Evolutionary conservation across 2,329 filamentous ascomycete species (phyloP), one percentile per base, ranked within the genome.

Genomic region (Proliferodiscus dingleyae): DNA sequence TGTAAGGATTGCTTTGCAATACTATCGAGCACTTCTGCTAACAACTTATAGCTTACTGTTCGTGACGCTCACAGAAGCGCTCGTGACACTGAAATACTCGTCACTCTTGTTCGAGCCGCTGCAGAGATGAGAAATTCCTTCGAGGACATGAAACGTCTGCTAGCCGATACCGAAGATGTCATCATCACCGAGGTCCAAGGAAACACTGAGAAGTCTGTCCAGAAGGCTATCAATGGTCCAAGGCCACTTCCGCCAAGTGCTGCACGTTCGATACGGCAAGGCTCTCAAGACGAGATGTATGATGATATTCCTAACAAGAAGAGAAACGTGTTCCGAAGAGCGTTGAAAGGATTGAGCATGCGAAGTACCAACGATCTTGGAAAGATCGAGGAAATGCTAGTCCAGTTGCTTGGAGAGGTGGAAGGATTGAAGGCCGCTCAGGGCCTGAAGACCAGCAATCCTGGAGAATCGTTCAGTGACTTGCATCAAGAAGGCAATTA

Each of bases 71-170:
- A 97, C 68, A 84, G 93, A 49, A 97, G 93, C 67, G 93, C 93
- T 37, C 81, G 93, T 36, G 93, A 98, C 60, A 97, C 93, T 0
- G 93, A 98, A 67, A 96, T 98, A 45, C 73, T 98, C 15, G 88
- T 96, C 37, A 91, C 93, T 0, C 79, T 98, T 24, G 93, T 98
- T 50, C 85, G 91, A 49, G 90, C 89, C 44, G 91, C 93, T 3
- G 85, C 93, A 10, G 93, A 98, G 68, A 97, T 97, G 90, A 88
- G 91, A 53, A 94, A 87, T 57, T 94, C 89, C 1, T 95, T 97
- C 62, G 88, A 95, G 55, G 90, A 95, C 59, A 87, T 98, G 76
- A 96, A 93, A 72, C 86, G 84, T 53, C 85, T 95, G 61, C 85
- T 98, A 50, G 85, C 86, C 40, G 86, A 94, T 54, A 91, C 94